A percentile compares a stretch with the other conserved stretches of the same genome.
These are phyloP conservation scores for Colletotrichum sp. DNA, from an alignment of 2,329 filamentous ascomycete genomes.

Conservation along the genomic window DNA sequence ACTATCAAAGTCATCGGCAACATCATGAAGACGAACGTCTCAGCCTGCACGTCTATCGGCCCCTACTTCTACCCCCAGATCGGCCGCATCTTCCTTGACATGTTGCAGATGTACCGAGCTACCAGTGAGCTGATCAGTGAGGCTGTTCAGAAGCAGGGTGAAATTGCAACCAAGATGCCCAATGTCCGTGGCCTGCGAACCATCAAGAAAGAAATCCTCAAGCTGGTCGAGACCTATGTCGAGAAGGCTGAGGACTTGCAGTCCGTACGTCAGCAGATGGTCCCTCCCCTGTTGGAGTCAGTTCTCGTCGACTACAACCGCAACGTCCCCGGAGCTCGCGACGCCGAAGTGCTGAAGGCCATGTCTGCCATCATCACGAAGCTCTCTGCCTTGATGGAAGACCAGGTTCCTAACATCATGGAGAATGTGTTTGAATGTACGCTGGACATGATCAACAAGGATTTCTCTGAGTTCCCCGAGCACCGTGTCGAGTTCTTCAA, in stretches of 20 bases:
- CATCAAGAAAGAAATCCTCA: slow-evolving; percentile 99
- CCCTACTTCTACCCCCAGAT: slow-evolving; percentile 99
- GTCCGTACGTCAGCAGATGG: slow-evolving; percentile 91
- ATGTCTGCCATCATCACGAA: slow-evolving; percentile 98
- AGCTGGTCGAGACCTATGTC: slow-evolving; percentile 97
- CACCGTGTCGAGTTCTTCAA: slow-evolving; percentile 99
- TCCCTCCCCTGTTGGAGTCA: slow-evolving; percentile 93
- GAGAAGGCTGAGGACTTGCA: slow-evolving; percentile 97
- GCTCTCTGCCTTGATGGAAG: slow-evolving; percentile 95
- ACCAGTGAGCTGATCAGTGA: slow-evolving; percentile 97
- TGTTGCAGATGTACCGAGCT: slow-evolving; percentile 98
- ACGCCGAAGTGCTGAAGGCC: slow-evolving; percentile 94
- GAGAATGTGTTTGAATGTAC: slow-evolving; percentile 99
- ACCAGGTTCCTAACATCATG: slow-evolving; percentile 97
- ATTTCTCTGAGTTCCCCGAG: slow-evolving; percentile 98
- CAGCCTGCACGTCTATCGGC: slow-evolving; percentile 96
- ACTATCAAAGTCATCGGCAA: slow-evolving; percentile 99
- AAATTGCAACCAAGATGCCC: slow-evolving; percentile 96
- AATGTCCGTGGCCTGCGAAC: slow-evolving; percentile 94
- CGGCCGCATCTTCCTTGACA: slow-evolving; percentile 95
- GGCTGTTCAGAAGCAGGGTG: slow-evolving; percentile 63
- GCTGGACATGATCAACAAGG: slow-evolving; percentile 99
- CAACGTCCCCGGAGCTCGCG: slow-evolving; percentile 93
- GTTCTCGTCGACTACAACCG: slow-evolving; percentile 96
- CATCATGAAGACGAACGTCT: slow-evolving; percentile 99